A percentile compares a stretch with the other conserved stretches of the same genome.
Conservation (phyloP, 2,329 filamentous ascomycete genomes). For the Penicillium sp. region DNA sequence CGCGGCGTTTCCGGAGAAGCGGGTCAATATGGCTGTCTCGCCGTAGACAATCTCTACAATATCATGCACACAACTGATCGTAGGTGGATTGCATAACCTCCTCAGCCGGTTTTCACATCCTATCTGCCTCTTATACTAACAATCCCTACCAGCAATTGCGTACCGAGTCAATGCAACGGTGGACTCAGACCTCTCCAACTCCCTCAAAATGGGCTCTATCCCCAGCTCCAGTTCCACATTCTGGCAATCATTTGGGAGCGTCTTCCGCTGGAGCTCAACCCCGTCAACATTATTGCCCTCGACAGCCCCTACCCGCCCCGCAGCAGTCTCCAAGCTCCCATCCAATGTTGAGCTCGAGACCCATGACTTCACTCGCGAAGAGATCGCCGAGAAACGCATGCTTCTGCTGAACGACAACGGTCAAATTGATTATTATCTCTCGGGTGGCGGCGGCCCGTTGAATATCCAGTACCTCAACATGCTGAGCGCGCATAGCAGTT, state of each 20-base stretch:
- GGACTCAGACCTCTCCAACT: conserved; percentile 73
- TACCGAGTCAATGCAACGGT: conserved; percentile 90
- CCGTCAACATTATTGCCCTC: conserved; percentile 56
- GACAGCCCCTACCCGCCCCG: conserved; percentile 61
- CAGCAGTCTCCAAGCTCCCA: conserved; percentile 58
- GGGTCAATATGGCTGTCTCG: conserved; percentile 82
- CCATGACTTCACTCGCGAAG: conserved; percentile 89
- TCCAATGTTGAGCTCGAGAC: conserved; percentile 87
- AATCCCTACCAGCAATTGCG: conserved; percentile 62
- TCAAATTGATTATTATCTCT: conserved; percentile 87
- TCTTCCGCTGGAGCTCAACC: conserved; percentile 56
- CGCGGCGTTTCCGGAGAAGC: conserved; percentile 70
- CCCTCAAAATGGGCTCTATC: conserved; percentile 73
- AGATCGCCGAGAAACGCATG: conserved; percentile 85
- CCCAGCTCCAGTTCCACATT: conserved; percentile 69
- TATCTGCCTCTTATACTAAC: conserved; percentile 48
- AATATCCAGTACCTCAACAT: conserved; percentile 98
- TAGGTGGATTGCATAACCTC: conserved; percentile 23
- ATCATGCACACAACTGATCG: conserved; percentile 71
- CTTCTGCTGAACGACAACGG: conserved; percentile 91
- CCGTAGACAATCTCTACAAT: conserved; percentile 96
- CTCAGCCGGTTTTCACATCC: background rate
- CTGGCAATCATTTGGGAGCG: conserved; percentile 62
- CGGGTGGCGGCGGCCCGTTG: conserved; percentile 77
- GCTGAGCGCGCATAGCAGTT: conserved; percentile 91